Conservation (phyloP, 345 rosid species). For the Salix dunnii region DNA sequence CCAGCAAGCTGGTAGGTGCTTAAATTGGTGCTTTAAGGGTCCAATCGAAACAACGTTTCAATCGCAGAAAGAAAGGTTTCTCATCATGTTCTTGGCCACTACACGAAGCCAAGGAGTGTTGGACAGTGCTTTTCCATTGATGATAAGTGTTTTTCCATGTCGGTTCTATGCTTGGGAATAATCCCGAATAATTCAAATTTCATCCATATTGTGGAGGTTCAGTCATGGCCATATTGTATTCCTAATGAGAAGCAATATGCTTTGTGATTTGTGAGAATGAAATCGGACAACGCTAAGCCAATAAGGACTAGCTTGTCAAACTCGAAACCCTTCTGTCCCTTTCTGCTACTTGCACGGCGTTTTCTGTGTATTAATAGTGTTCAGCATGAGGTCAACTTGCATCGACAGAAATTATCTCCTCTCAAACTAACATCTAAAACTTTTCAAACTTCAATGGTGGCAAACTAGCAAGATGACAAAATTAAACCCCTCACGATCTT, state of each 20-base stretch:
- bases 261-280: background rate
- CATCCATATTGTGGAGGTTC: background rate
- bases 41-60: background rate
- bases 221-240: background rate
- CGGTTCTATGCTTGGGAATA: background rate
- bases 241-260: background rate
- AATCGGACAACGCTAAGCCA: background rate
- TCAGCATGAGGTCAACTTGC: background rate
- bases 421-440: background rate
- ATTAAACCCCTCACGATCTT: background rate
- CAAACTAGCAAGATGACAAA: background rate
- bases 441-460: background rate
- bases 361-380: background rate
- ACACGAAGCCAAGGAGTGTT: background rate
- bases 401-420: background rate
- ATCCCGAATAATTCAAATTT: background rate
- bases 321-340: background rate
- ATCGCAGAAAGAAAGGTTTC: background rate
- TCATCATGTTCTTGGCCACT: background rate
- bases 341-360: conserved; percentile 4
- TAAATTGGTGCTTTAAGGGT: background rate
- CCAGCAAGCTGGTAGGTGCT: background rate
- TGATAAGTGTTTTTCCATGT: background rate
- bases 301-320: background rate
- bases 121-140: background rate